Percentiles rank a stretch among this genome's conserved stretches.
Conservation (phyloP, 78 protist species). For the Protostelium mycophagum region DNA sequence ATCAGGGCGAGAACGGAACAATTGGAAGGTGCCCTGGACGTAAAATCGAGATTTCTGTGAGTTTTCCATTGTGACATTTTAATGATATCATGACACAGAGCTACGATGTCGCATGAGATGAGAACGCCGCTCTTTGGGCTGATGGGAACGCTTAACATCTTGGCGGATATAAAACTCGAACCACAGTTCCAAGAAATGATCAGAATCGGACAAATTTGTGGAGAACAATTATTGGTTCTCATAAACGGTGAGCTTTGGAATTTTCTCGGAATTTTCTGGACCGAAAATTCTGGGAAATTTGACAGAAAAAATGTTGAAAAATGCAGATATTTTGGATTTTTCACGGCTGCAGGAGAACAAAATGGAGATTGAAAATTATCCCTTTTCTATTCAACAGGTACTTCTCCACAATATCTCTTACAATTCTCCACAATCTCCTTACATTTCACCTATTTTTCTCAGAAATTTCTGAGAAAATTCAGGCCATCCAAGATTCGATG, state of each 20-base stretch:
- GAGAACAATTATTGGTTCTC: background rate
- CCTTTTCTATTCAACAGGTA: background rate
- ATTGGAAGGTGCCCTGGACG: background rate
- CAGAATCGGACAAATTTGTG: background rate
- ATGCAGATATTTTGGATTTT: background rate
- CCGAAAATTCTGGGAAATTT: background rate
- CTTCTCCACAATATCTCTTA: too few species aligned
- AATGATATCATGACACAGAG: background rate
- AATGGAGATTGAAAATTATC: background rate
- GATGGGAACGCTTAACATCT: background rate
- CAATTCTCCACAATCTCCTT: too few species aligned
- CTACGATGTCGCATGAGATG: background rate
- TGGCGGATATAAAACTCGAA: background rate
- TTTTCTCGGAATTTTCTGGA: background rate
- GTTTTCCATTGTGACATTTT: background rate
- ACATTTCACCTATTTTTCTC: too few species aligned
- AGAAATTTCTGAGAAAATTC: too few species aligned
- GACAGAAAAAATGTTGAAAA: background rate
- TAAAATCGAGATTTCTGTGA: background rate
- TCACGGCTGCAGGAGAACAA: background rate
- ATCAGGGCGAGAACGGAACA: background rate
- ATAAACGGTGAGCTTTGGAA: background rate
- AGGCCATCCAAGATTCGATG: background rate
- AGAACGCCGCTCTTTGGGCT: background rate
- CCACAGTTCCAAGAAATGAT: background rate